Evolutionary conservation across 345 rosid genomes (phyloP).

Genomic region (Psidium friedrichsthalianum): DNA sequence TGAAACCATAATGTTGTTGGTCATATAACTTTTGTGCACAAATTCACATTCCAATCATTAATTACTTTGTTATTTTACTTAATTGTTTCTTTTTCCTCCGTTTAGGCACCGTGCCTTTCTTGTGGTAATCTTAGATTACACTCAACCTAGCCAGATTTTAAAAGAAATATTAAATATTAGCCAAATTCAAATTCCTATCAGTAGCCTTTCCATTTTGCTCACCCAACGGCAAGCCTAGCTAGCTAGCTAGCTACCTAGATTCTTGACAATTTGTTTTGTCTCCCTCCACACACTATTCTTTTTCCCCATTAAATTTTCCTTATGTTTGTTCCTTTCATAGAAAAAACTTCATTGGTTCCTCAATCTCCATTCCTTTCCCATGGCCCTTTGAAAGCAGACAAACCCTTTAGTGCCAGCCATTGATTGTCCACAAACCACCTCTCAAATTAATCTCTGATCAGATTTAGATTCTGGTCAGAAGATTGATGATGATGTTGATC

Average conservation of each 20-base stretch:
- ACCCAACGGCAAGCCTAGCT: neutral
- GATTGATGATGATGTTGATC: neutral
- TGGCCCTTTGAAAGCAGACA: slow-evolving; percentile 5
- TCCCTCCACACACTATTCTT: neutral
- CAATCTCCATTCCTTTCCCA: neutral
- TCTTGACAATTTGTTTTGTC: neutral
- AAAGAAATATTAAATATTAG: neutral
- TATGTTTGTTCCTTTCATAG: neutral
- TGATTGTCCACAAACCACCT: slow-evolving; percentile 16
- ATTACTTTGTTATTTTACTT: neutral
- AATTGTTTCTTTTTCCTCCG: neutral
- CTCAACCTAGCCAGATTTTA: neutral
- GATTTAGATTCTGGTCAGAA: slow-evolving; percentile 4
- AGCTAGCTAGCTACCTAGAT: neutral
- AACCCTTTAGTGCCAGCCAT: slow-evolving; percentile 28
- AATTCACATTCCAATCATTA: neutral
- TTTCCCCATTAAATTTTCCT: neutral
- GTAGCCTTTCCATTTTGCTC: neutral
- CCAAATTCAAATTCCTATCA: neutral
- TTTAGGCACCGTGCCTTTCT: neutral
- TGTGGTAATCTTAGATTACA: neutral
- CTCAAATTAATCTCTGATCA: neutral
- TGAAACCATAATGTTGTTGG: neutral
- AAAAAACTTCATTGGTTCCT: neutral
- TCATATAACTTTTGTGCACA: neutral